Evolutionary conservation across 257 asterid species (phyloP).

Genomic region (Pogostemon cablin): DNA sequence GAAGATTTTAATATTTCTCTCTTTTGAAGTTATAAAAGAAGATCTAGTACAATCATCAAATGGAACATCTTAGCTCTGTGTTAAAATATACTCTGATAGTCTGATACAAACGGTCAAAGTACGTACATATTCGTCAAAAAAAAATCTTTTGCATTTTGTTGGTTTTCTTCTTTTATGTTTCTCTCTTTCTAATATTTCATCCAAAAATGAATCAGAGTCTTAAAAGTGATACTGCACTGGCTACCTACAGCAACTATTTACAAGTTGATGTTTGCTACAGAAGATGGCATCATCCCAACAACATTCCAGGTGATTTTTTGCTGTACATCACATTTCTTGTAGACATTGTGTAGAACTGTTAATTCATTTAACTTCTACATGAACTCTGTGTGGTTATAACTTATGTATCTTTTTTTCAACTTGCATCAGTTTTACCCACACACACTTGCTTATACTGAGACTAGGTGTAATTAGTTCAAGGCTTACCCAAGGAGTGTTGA

Average conservation of each 20-base stretch:
- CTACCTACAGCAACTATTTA: conserved; percentile 78
- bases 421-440: not conserved
- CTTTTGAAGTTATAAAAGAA: no score
- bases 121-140: conserved; percentile 24
- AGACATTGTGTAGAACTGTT: not conserved
- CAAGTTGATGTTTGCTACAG: conserved; percentile 91
- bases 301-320: conserved; percentile 73
- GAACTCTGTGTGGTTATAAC: not conserved
- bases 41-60: conserved; percentile 9
- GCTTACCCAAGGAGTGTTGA: no score
- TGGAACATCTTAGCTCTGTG: conserved; percentile 99
- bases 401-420: not conserved
- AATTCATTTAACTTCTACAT: not conserved
- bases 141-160: conserved; percentile 1
- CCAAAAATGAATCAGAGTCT: conserved; percentile 52
- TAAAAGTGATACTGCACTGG: conserved; percentile 90
- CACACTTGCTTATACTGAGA: no score
- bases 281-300: conserved; percentile 93
- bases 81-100: conserved; percentile 68
- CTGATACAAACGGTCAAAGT: conserved; percentile 74
- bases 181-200: conserved; percentile 22
- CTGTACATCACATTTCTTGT: not conserved
- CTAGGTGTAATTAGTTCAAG: not conserved
- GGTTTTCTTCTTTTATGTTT: not conserved
- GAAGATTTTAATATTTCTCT: conserved; percentile 19